These are phyloP conservation scores for Cyberlindnera euphorbiae DNA, from an alignment of 805 yeast species.

Conservation along the genomic window DNA sequence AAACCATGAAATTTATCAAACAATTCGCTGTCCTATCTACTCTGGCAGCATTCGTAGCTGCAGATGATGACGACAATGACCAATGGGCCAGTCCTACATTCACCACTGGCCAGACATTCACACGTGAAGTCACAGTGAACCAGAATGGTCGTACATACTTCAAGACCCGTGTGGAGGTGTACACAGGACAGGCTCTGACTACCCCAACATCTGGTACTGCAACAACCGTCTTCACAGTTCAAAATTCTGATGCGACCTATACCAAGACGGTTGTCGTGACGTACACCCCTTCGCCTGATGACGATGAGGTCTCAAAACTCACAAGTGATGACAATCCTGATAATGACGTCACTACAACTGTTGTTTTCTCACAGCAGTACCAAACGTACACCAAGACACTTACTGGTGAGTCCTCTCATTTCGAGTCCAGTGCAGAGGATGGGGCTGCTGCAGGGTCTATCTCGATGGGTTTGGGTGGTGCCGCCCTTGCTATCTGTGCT, in stretches of 20 bases:
- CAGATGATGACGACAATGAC: background rate
- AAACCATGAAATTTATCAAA: too few species aligned
- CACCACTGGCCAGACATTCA: constrained; percentile 3
- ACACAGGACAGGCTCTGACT: constrained; percentile 5
- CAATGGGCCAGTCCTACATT: background rate
- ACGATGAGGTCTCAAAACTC: too few species aligned
- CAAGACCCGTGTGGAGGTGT: constrained; percentile 6
- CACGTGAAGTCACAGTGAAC: background rate
- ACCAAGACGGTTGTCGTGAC: constrained; percentile 6
- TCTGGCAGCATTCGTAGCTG: background rate
- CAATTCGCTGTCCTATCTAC: too few species aligned
- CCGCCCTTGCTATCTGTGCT: too few species aligned
- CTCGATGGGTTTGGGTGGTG: too few species aligned
- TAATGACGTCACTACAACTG: constrained; percentile 1
- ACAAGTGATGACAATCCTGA: background rate
- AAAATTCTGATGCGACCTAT: constrained; percentile 3
- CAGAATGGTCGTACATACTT: constrained; percentile 2
- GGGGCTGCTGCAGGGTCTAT: too few species aligned
- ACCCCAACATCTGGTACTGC: constrained; percentile 6
- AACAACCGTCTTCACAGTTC: constrained; percentile 5
- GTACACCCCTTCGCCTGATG: background rate
- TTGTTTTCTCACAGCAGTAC: constrained; percentile 2
- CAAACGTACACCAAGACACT: constrained; percentile 3
- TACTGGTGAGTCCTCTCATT: constrained; percentile 1
- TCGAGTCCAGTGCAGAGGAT: background rate